phyloP scores from a whole-genome alignment of 441 rosid species.

The Adansonia grandidieri region DNA sequence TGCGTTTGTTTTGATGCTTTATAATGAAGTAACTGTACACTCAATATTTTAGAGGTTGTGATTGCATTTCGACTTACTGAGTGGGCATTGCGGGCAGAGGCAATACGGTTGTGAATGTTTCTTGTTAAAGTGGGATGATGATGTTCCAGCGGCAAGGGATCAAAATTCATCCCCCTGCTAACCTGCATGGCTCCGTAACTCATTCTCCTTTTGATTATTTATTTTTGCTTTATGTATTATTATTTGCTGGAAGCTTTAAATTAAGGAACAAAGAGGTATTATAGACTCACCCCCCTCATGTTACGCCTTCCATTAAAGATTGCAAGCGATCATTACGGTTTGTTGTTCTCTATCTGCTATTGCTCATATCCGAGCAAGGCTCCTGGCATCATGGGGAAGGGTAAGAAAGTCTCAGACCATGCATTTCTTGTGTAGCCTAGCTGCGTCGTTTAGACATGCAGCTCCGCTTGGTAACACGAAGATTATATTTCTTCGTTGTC shows the following conservation, averaged over 20 bases:
- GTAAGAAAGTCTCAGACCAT: not conserved
- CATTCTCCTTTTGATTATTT: not conserved
- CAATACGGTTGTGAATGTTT: not conserved
- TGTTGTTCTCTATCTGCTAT: not conserved
- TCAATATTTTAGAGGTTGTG: no score
- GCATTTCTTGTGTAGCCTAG: not conserved
- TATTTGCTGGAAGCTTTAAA: constrained; percentile 7
- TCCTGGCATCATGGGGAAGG: not conserved
- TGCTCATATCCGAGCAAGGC: not conserved
- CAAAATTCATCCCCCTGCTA: not conserved
- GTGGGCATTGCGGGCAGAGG: not conserved
- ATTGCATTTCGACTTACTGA: not conserved
- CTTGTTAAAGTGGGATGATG: not conserved
- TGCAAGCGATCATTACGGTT: not conserved
- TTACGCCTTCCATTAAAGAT: not conserved
- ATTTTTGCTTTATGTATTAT: not conserved
- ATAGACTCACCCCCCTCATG: not conserved
- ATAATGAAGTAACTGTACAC: no score
- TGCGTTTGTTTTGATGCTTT: no score
- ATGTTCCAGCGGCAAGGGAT: not conserved
- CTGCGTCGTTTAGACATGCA: not conserved
- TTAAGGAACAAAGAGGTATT: not conserved
- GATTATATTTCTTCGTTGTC: not conserved
- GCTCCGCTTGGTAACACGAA: not conserved
- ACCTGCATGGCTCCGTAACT: not conserved